Base-by-base conservation (phyloP, 2,329 filamentous ascomycete species). In the Diplodia mutila region DNA sequence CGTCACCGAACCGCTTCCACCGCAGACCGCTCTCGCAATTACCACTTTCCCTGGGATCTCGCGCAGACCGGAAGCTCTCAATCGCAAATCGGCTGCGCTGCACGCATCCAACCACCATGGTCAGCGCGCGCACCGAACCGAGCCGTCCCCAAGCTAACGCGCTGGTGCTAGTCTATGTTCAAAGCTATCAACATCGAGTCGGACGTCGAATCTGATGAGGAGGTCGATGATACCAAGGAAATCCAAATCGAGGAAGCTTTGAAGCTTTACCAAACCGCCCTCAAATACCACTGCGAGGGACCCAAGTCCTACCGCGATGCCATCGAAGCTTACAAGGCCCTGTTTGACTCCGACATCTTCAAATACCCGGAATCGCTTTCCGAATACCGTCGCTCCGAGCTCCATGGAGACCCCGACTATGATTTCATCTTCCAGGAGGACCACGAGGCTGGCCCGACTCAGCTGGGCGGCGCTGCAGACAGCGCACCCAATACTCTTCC, bases 181-280 rank as follows among this genome's bases (percentile, higher is more conserved):
- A 89, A 90, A 74, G 92, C 94, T 65, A 89, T 97, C 79, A 99
- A 99, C 78, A 88, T 98, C 80, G 94, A 97, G 80, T 91, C 92
- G 11, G 95, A 97, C 80, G 92, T 96, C 75, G 92, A 92, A 68
- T 84, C 90, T 71, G 93, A 97, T 76, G 92, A 97, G 73, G 94
- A 97, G 80, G 84, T 97, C 75, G 95, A 99, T 78, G 93, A 95
- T 74, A 97, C 94, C 39, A 95, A 94, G 78, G 94, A 98, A 79
- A 89, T 99, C 64, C 94, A 97, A 85, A 94, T 98, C 75, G 95
- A 99, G 75, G 95, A 99, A 81, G 94, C 95, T 57, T 84, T 99
- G 70, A 98, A 97, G 80, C 87, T 94, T 42, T 99, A 97, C 77
- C 94, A 98, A 76, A 90, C 86, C 73, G 95, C 95, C 55, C 83